phyloP scores from a whole-genome alignment of 768 basidiomycete genomes.

The Pulveroboletus sp. region DNA sequence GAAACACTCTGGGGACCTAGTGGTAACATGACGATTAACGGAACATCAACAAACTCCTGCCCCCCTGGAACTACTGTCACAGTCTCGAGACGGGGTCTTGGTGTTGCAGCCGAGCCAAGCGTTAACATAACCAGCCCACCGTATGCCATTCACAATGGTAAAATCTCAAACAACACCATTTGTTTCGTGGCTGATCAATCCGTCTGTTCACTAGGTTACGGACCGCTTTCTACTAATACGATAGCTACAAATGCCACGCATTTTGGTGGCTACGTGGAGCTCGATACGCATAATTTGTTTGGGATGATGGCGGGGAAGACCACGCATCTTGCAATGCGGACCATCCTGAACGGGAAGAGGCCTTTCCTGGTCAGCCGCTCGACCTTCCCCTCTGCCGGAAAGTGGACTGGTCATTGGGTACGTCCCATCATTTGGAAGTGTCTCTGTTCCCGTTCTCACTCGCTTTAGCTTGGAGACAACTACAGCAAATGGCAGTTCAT shows the following conservation, averaged over 20 bases:
- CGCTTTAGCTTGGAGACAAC: constrained; percentile 67
- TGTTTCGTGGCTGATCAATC: neutral
- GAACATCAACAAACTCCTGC: constrained; percentile 51
- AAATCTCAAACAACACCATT: constrained; percentile 7
- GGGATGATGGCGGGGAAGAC: constrained; percentile 70
- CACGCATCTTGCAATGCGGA: constrained; percentile 56
- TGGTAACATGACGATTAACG: constrained; percentile 74
- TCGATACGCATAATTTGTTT: constrained; percentile 71
- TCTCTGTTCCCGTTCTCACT: neutral
- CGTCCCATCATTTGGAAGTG: neutral
- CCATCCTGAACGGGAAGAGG: constrained; percentile 54
- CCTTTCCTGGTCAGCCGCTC: constrained; percentile 73
- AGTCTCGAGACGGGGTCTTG: constrained; percentile 44
- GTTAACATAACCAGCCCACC: constrained; percentile 57
- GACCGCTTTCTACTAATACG: constrained; percentile 51
- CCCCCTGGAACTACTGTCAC: constrained; percentile 7
- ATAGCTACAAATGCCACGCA: constrained; percentile 77
- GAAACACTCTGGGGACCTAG: constrained; percentile 59
- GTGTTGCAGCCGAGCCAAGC: constrained; percentile 45
- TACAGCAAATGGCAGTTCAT: constrained; percentile 74
- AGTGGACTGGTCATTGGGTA: constrained; percentile 75
- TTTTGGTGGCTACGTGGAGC: constrained; percentile 55
- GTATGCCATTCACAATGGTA: constrained; percentile 73
- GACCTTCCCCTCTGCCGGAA: constrained; percentile 66
- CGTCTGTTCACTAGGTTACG: constrained; percentile 47